A percentile compares a stretch with the other conserved stretches of the same genome.
Evolutionary conservation across 2,329 filamentous ascomycete genomes (phyloP).

Genomic region (Decorospora gaudefroyi): DNA sequence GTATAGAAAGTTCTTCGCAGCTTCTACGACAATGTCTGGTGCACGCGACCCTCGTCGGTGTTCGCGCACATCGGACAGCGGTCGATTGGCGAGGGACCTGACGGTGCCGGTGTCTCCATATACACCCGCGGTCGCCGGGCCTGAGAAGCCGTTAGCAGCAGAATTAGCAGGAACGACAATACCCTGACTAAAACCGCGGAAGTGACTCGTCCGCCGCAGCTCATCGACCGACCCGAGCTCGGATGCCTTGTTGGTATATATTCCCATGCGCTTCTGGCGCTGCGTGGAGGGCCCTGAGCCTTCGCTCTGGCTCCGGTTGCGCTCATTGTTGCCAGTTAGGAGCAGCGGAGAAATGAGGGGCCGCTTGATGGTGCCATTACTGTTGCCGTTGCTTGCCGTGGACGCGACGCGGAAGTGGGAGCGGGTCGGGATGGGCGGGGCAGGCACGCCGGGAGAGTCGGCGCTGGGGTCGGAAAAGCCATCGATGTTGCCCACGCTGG

Average conservation of each 20-base stretch:
- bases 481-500: conserved; percentile 70
- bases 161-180: conserved; percentile 50
- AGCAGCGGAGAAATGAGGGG: conserved; percentile 73
- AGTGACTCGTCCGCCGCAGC: conserved; percentile 57
- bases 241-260: conserved; percentile 61
- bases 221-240: conserved; percentile 61
- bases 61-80: conserved; percentile 62
- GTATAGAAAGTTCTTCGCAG: conserved; percentile 60
- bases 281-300: conserved; percentile 57
- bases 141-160: conserved; percentile 35
- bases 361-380: conserved; percentile 56
- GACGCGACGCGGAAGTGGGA: conserved; percentile 80
- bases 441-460: conserved; percentile 40
- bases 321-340: conserved; percentile 67
- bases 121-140: conserved; percentile 40
- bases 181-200: conserved; percentile 62
- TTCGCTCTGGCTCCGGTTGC: conserved; percentile 67
- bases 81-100: conserved; percentile 50
- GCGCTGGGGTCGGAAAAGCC: conserved; percentile 52
- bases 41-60: conserved; percentile 56
- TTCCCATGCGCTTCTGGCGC: conserved; percentile 64
- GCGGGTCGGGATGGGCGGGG: conserved; percentile 77
- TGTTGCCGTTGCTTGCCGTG: conserved; percentile 60
- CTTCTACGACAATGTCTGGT: conserved; percentile 58
- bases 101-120: conserved; percentile 45